These are phyloP conservation scores for Acanthamoeba triangularis DNA, from an alignment of 208 protist genomes.

Conservation along the genomic window DNA sequence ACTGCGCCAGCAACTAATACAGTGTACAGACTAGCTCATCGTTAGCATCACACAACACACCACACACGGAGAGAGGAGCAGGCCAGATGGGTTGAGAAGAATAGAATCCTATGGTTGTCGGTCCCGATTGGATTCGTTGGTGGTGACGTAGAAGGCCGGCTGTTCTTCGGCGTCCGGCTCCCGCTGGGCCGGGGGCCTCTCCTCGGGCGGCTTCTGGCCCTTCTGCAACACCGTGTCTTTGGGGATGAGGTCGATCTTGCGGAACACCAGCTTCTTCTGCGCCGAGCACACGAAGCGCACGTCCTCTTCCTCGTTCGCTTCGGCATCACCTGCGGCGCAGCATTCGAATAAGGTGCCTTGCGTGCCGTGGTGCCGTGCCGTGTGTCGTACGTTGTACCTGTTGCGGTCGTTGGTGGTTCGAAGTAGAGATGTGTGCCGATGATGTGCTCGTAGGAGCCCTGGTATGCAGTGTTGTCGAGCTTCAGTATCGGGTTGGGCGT, in stretches of 20 bases:
- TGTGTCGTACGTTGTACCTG: not conserved
- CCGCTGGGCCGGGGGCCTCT: not conserved
- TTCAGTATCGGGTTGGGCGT: conserved; percentile 49
- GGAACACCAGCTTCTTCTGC: conserved; percentile 54
- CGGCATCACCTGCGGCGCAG: not conserved
- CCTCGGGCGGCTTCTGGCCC: not conserved
- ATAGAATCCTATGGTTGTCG: not conserved
- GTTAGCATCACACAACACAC: not conserved
- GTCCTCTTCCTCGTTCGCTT: not conserved
- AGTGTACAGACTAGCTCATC: not conserved
- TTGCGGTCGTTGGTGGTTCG: not conserved
- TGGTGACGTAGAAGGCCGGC: conserved; percentile 38
- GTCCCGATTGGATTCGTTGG: not conserved
- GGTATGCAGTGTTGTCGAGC: conserved; percentile 29
- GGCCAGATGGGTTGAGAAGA: not conserved
- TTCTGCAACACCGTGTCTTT: not conserved
- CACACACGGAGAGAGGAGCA: not conserved
- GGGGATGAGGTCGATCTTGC: conserved; percentile 39
- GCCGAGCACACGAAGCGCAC: not conserved
- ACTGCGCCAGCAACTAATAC: not conserved
- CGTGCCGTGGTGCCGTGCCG: not conserved
- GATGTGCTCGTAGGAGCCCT: conserved; percentile 52
- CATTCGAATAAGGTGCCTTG: not conserved
- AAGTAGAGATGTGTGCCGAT: conserved; percentile 62
- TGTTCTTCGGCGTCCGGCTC: not conserved